Base-by-base conservation (phyloP, 495 filamentous ascomycete species). In the Daldinia grandis region DNA sequence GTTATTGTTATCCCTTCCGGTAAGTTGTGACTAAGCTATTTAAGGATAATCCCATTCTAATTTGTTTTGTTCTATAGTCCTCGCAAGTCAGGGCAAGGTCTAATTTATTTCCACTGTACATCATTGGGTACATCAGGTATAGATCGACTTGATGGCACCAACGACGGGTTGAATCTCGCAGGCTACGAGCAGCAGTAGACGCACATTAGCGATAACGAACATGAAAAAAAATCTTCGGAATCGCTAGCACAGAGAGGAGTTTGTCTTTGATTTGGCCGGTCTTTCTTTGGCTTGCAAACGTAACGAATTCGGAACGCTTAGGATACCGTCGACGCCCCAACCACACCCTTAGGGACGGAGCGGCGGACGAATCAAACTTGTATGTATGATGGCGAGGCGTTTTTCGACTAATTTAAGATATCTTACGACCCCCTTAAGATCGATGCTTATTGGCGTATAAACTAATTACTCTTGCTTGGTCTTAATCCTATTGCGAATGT, bases 1-100 rank as follows among this genome's bases (percentile, higher is more conserved):
- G 87, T 99, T 76, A 98, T 99, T 76, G 94, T 98, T 75, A 90
- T 97, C 62, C 93, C 93, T 55, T 83, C 90, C 66, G 92, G 95
- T 95, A 88, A 72, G 85, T 78, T 30, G 7, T 7, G 17, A 31
- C 19, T 31, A 8, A 3, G 10, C 10, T 30, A 6, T 19, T 35
- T 21, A 10, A 6, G 17, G 15, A 17, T 56, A 56, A 24, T n/a
- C 14, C 15, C 5, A 2, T 42, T 50, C 70, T 73, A 62, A 68
- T 54, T 10, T 12, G 12, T 17, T 54, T 10, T 12, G 12, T 17
- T 35, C n/a, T 56, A 5, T 10, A 73, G 70, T 73, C 37, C 70
- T 73, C 42, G 70, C 70, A 25, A 58, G 60, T 15, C 70, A 73
- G 44, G 70, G 70, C 70, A 73, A 73, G 65, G 38, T 59, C 55